phyloP scores from a whole-genome alignment of 2,329 filamentous ascomycete species.

The Elsinoe batatas region DNA sequence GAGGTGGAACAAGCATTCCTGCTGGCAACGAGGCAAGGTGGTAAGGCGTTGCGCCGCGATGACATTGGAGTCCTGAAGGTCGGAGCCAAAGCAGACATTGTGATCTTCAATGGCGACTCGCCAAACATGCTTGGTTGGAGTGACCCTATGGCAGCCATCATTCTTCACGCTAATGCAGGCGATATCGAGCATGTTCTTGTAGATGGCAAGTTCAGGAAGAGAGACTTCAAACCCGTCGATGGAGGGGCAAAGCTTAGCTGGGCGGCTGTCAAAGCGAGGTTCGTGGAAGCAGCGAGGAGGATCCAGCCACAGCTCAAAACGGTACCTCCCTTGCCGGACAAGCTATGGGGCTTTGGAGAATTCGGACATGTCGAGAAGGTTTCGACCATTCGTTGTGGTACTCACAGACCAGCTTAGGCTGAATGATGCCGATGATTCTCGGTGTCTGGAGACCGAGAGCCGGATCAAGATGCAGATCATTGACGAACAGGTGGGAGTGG shows the following conservation, averaged over 20 bases:
- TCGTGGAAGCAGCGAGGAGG: not conserved
- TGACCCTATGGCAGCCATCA: slow-evolving; percentile 47
- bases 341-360: not conserved
- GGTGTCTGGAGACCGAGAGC: too few relatives aligned
- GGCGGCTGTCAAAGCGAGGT: not conserved
- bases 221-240: not conserved
- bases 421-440: not conserved
- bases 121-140: slow-evolving; percentile 45
- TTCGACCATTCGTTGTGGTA: not conserved
- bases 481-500: too few relatives aligned
- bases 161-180: slow-evolving; percentile 45
- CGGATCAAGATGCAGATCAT: too few relatives aligned
- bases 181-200: slow-evolving; percentile 45
- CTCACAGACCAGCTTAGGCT: not conserved
- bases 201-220: slow-evolving; percentile 40
- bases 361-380: not conserved
- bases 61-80: slow-evolving; percentile 38
- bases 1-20: slow-evolving; percentile 46
- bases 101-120: slow-evolving; percentile 42
- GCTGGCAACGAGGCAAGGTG: slow-evolving; percentile 45
- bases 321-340: not conserved
- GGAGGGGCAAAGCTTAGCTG: not conserved
- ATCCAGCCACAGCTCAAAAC: not conserved
- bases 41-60: slow-evolving; percentile 39
- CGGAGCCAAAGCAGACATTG: slow-evolving; percentile 46